phyloP scores from a whole-genome alignment of 257 asterid genomes.

The Dorcoceras hygrometricum region DNA sequence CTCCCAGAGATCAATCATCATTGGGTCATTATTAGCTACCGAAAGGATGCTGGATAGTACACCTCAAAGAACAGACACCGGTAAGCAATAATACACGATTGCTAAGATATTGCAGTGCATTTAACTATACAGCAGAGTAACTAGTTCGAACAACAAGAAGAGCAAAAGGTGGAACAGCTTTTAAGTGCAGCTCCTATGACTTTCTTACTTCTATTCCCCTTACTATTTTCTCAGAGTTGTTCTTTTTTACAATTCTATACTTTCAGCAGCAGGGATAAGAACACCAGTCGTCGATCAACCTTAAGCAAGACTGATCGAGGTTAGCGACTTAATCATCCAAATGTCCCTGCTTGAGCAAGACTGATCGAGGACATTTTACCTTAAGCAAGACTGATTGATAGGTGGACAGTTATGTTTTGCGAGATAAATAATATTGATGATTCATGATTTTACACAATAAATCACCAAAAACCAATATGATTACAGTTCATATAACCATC shows the following conservation, averaged over 20 bases:
- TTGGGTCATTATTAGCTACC: too few relatives aligned
- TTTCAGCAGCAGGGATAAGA: background rate
- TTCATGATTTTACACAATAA: too few relatives aligned
- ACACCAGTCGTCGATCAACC: background rate
- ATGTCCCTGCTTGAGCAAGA: too few relatives aligned
- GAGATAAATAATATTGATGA: background rate
- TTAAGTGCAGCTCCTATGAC: constrained; percentile 23
- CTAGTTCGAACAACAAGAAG: constrained; percentile 20
- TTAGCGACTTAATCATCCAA: too few relatives aligned
- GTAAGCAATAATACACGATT: background rate
- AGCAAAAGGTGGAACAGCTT: background rate
- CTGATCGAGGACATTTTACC: too few relatives aligned
- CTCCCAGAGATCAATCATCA: background rate
- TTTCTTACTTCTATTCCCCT: constrained; percentile 20
- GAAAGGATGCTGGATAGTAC: too few relatives aligned
- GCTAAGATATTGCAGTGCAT: background rate
- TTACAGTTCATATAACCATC: background rate
- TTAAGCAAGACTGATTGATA: too few relatives aligned
- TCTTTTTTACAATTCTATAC: background rate
- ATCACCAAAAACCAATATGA: background rate
- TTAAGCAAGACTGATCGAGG: background rate
- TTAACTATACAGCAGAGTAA: background rate
- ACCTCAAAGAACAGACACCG: background rate
- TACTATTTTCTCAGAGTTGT: constrained; percentile 22
- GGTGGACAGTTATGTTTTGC: too few relatives aligned